These are phyloP conservation scores for Leccinum subgranulosum DNA, from an alignment of 768 basidiomycete genomes.

Conservation along the genomic window DNA sequence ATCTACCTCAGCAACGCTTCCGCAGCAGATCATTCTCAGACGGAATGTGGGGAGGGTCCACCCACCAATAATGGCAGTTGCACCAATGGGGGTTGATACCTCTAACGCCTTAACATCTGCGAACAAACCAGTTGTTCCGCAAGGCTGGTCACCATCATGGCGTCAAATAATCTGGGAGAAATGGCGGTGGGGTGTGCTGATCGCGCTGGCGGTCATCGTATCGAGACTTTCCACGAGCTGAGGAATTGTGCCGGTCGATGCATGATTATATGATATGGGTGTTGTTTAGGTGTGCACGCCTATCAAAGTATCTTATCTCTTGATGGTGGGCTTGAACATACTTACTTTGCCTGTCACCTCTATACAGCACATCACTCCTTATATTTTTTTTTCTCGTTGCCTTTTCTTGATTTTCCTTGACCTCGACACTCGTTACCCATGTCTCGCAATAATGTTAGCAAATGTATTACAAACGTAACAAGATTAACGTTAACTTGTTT, in stretches of 20 bases:
- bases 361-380: constrained; percentile 7
- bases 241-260: constrained; percentile 2
- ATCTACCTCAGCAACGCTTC: constrained; percentile 21
- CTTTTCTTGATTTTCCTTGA: constrained; percentile 8
- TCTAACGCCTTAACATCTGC: constrained; percentile 21
- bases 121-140: constrained; percentile 32
- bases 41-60: constrained; percentile 21
- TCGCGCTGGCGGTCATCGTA: constrained; percentile 73
- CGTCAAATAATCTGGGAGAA: constrained; percentile 74
- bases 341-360: constrained; percentile 9
- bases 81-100: constrained; percentile 13
- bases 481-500: constrained; percentile 6
- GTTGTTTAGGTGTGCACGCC: constrained; percentile 19
- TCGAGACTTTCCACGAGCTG: constrained; percentile 65
- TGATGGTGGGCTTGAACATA: constrained; percentile 11
- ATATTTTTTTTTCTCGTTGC: constrained; percentile 5
- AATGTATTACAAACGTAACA: constrained; percentile 23
- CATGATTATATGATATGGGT: constrained; percentile 13
- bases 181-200: constrained; percentile 80
- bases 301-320: constrained; percentile 15
- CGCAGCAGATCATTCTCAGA: constrained; percentile 19
- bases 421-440: constrained; percentile 19
- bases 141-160: constrained; percentile 60
- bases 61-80: constrained; percentile 12
- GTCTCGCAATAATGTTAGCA: constrained; percentile 21